These are phyloP conservation scores for Pestalotiopsis sp. DNA, from an alignment of 2,329 filamentous ascomycete genomes.

Conservation along the genomic window DNA sequence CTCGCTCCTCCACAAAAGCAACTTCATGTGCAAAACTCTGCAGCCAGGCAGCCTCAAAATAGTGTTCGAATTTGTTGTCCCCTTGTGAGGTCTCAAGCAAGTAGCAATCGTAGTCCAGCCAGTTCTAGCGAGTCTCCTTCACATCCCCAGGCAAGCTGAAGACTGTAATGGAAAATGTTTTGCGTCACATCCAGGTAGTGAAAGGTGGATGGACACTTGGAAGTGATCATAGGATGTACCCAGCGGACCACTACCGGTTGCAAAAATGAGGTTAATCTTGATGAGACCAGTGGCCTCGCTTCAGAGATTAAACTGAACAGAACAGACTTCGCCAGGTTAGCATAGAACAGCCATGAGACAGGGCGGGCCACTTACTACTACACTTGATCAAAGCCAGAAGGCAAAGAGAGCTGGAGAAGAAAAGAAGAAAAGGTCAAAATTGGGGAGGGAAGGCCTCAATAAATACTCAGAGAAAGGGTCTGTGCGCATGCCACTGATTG, in stretches of 20 bases:
- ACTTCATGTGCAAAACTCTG: too few relatives aligned
- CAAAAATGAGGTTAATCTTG: constrained; percentile 70
- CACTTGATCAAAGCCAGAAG: constrained; percentile 33
- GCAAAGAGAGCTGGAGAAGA: constrained; percentile 43
- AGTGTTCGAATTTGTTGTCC: too few relatives aligned
- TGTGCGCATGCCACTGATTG: constrained; percentile 5
- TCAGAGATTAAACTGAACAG: constrained; percentile 73
- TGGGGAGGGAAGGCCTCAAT: constrained; percentile 9
- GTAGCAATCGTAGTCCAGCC: background rate
- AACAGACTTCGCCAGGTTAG: constrained; percentile 47
- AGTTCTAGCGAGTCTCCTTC: constrained; percentile 44
- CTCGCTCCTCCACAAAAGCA: too few relatives aligned
- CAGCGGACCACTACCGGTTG: constrained; percentile 49
- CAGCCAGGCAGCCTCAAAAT: too few relatives aligned
- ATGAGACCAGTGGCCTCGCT: constrained; percentile 25
- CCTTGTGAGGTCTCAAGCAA: background rate
- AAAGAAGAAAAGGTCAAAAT: constrained; percentile 16
- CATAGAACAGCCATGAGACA: too few relatives aligned
- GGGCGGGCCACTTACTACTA: constrained; percentile 44
- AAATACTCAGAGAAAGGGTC: constrained; percentile 1
- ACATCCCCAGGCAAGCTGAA: constrained; percentile 45
- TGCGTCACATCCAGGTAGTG: constrained; percentile 65
- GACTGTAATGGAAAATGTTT: constrained; percentile 49
- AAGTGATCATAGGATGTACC: constrained; percentile 60
- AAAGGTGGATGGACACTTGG: constrained; percentile 66